Conservation (phyloP, 305 asterid genomes). For the Petunia hybrid region DNA sequence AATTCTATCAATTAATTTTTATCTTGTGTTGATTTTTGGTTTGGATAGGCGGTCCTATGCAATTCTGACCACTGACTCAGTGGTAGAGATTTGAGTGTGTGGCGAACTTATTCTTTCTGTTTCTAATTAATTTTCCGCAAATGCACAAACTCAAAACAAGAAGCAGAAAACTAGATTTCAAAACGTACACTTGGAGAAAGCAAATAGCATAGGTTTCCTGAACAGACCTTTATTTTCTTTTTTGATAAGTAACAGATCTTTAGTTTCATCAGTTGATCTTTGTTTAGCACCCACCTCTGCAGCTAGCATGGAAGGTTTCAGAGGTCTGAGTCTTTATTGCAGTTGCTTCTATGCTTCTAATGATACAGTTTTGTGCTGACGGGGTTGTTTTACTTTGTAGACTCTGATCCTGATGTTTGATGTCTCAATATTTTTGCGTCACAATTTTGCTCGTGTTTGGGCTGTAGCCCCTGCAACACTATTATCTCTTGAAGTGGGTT, state of each 20-base stretch:
- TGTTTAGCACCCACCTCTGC: neutral
- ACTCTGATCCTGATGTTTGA: constrained; percentile 90
- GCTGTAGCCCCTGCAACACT: constrained; percentile 69
- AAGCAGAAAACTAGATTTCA: constrained; percentile 1
- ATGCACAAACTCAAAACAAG: neutral
- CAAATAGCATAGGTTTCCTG: constrained; percentile 10
- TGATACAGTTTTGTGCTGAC: constrained; percentile 39
- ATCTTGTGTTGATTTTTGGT: constrained; percentile 6
- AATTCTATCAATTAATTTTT: neutral
- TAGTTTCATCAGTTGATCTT: constrained; percentile 7
- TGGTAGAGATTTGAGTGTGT: neutral
- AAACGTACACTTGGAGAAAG: neutral
- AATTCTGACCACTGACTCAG: neutral
- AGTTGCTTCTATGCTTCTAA: constrained; percentile 22
- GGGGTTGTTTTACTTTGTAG: constrained; percentile 53
- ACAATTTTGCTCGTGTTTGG: constrained; percentile 83
- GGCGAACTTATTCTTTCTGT: neutral
- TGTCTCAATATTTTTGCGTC: constrained; percentile 77
- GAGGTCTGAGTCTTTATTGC: constrained; percentile 15
- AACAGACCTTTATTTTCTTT: neutral
- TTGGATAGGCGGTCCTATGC: neutral
- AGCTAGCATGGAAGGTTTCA: neutral
- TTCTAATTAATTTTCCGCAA: neutral
- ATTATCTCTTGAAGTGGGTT: constrained; percentile 82
- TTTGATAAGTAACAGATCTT: neutral